phyloP scores from a whole-genome alignment of 192 early-diverging fungal genomes.

The Gamsiella multidivaricata region DNA sequence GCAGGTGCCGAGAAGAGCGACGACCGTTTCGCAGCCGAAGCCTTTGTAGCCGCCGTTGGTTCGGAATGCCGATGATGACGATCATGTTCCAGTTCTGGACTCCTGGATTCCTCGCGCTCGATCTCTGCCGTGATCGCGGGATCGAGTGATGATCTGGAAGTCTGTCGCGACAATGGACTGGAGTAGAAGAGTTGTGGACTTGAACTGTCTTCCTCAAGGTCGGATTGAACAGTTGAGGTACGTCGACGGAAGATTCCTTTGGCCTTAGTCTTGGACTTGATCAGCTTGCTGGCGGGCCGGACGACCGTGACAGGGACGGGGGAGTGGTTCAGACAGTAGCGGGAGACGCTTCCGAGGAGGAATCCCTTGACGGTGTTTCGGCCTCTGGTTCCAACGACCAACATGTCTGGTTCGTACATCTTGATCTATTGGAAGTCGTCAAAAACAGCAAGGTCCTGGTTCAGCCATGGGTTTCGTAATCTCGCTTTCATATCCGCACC shows the following conservation, averaged over 20 bases:
- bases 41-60: slow-evolving; percentile 20
- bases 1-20: neutral
- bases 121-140: neutral
- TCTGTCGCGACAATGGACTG: slow-evolving; percentile 23
- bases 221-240: neutral
- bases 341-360: slow-evolving; percentile 74
- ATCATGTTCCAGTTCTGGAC: slow-evolving; percentile 6
- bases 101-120: slow-evolving; percentile 14
- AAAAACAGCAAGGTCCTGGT: neutral
- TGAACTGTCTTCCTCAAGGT: neutral
- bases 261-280: slow-evolving; percentile 52
- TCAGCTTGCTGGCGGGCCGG: slow-evolving; percentile 59
- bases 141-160: slow-evolving; percentile 24
- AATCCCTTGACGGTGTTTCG: slow-evolving; percentile 71
- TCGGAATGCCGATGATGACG: slow-evolving; percentile 2
- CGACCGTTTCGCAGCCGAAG: slow-evolving; percentile 23
- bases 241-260: slow-evolving; percentile 46
- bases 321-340: slow-evolving; percentile 75
- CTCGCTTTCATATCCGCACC: neutral
- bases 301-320: slow-evolving; percentile 76
- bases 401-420: slow-evolving; percentile 72
- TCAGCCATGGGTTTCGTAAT: neutral
- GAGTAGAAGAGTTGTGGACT: slow-evolving; percentile 28
- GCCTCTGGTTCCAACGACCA: slow-evolving; percentile 80
- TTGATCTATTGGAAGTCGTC: slow-evolving; percentile 58